phyloP scores from a whole-genome alignment of 768 basidiomycete species.

The Rhodotorula graminis region DNA sequence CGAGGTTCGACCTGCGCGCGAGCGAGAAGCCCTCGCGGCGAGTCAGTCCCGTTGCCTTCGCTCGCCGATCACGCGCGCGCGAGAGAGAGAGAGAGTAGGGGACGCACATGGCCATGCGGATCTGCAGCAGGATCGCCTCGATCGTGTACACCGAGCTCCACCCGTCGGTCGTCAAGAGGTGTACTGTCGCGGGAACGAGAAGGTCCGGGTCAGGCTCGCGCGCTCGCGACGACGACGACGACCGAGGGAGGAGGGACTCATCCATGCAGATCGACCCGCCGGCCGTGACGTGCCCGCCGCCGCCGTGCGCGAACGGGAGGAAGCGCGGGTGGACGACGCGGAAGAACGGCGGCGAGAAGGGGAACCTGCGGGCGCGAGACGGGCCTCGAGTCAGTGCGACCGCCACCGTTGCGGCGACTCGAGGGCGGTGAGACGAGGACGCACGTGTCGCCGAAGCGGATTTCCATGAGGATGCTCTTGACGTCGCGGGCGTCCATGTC shows the following conservation, averaged over 20 bases:
- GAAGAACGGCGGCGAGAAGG: conserved; percentile 69
- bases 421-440: not conserved
- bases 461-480: conserved; percentile 66
- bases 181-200: conserved; percentile 43
- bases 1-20: conserved; percentile 53
- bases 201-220: not conserved
- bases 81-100: too few species aligned
- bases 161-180: conserved; percentile 68
- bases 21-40: not conserved
- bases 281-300: conserved; percentile 52
- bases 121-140: conserved; percentile 55
- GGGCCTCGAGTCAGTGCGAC: conserved; percentile 45
- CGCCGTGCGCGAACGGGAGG: conserved; percentile 64
- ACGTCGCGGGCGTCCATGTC: conserved; percentile 58
- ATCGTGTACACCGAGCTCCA: conserved; percentile 40
- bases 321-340: conserved; percentile 69
- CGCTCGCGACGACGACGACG: conserved; percentile 43
- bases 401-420: not conserved
- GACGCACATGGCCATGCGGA: conserved; percentile 57
- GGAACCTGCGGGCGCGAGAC: conserved; percentile 56
- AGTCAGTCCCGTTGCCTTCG: too few species aligned
- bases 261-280: conserved; percentile 72
- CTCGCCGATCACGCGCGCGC: too few species aligned
- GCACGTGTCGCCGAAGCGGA: conserved; percentile 50
- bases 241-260: conserved; percentile 49